Evolutionary conservation across 495 filamentous ascomycete genomes (phyloP), one percentile per base, ranked within the genome.

Genomic region (Daldinia bambusicola): DNA sequence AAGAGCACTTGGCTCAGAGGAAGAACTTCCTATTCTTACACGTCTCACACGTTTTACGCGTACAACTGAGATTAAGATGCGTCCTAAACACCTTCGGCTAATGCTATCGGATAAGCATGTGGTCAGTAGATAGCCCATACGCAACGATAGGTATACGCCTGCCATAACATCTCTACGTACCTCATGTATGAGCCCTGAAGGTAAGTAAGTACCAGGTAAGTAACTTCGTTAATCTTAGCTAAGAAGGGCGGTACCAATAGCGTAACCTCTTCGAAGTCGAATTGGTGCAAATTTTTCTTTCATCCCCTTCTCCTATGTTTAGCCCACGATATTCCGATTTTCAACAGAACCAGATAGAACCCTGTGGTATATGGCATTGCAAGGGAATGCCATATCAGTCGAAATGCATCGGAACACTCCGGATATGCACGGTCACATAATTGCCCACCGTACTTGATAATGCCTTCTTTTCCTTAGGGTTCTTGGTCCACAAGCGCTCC

Each of bases 321-420:
- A 30, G 8, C 16, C 37, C 34, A 26, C n/a, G 1, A 16, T 13
- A 12, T 61, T 26, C 57, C 14, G 9, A 16, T 14, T 55, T 22
- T 57, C 40, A 7, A 57, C 31, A 9, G 38, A 61, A 61, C 30
- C 41, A 43, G 34, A 59, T 66, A n/a, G 43, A 41, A 48, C 7
- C 34, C 14, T 4, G 31, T 10, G 37, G 30, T 41, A n/a, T 4
- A 40, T 10, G 37, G 30, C 38, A 45, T 66, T 36, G 2, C 53
- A 56, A 12, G 40, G 12, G 32, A 4, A 16, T 58, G 48, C 52
- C 61, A 61, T 63, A 58, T 69, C 62, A 72, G 50, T 56, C 18
- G 52, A 34, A n/a, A 30, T 62, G 66, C 70, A 69, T 62, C 66
- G 70, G 66, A 58, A 36, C 26, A 26, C 51, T 31, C 60, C 66